These are phyloP conservation scores for Colletotrichum tabaci DNA, from an alignment of 2,329 filamentous ascomycete species.

Conservation along the genomic window DNA sequence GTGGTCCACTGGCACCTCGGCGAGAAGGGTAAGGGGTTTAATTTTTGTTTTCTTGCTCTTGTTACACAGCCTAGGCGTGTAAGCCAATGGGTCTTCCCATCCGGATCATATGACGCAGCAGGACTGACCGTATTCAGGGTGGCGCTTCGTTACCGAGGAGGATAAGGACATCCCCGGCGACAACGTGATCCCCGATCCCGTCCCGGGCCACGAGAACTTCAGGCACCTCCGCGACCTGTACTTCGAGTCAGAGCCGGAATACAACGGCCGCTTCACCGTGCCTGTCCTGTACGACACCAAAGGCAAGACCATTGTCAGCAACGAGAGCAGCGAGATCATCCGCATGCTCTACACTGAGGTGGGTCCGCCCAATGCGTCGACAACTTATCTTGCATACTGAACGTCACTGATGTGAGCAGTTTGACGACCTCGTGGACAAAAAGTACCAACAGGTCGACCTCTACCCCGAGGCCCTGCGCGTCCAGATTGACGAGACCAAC, in stretches of 20 bases:
- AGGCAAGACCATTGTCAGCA: slow-evolving; percentile 84
- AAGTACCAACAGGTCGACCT: slow-evolving; percentile 74
- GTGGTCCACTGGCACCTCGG: slow-evolving; percentile 94
- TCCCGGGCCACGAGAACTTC: slow-evolving; percentile 79
- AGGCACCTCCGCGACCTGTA: slow-evolving; percentile 84
- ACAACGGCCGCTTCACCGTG: slow-evolving; percentile 87
- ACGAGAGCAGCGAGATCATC: slow-evolving; percentile 93
- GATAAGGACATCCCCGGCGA: slow-evolving; percentile 66
- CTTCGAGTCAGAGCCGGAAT: slow-evolving; percentile 80
- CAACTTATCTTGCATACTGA: not conserved
- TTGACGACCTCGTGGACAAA: slow-evolving; percentile 78
- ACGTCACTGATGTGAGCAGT: slow-evolving; percentile 57
- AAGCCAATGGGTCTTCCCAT: not conserved
- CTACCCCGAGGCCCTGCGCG: slow-evolving; percentile 75
- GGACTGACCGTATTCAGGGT: slow-evolving; percentile 67
- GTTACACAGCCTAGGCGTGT: not conserved
- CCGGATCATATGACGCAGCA: not conserved
- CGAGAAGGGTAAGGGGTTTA: slow-evolving; percentile 60
- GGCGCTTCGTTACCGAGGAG: slow-evolving; percentile 83
- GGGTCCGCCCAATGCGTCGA: not conserved
- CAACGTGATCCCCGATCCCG: slow-evolving; percentile 76
- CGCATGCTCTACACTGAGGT: slow-evolving; percentile 84
- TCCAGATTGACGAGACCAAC: slow-evolving; percentile 82
- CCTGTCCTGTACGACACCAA: slow-evolving; percentile 89
- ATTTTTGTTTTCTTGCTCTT: not conserved